Conservation (phyloP, 208 protist species). For the Leishmania turanica region DNA sequence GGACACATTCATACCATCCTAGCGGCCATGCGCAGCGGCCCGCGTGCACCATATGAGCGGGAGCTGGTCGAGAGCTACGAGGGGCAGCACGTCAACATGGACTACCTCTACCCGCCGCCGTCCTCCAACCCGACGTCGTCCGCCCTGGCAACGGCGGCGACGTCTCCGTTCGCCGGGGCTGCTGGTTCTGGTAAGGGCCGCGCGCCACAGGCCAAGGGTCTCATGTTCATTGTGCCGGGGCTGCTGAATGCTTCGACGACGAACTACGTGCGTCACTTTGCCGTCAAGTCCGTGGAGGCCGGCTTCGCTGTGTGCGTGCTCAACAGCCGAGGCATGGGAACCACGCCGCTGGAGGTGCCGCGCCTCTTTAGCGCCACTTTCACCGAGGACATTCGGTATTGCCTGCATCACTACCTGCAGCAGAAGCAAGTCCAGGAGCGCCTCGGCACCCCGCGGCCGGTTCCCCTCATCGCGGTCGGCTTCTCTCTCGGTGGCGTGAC, state of each 20-base stretch:
- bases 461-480: slow-evolving; percentile 57
- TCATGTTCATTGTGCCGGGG: slow-evolving; percentile 68
- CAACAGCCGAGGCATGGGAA: slow-evolving; percentile 58
- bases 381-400: slow-evolving; percentile 54
- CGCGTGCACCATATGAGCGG: slow-evolving; percentile 34
- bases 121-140: background rate
- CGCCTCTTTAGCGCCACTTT: slow-evolving; percentile 53
- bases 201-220: slow-evolving; percentile 22
- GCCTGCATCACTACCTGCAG: slow-evolving; percentile 31
- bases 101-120: slow-evolving; percentile 36
- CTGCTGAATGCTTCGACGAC: slow-evolving; percentile 47
- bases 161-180: background rate
- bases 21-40: slow-evolving; percentile 22
- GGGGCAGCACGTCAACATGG: slow-evolving; percentile 50
- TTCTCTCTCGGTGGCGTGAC: slow-evolving; percentile 73
- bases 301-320: slow-evolving; percentile 43
- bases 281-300: background rate
- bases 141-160: background rate
- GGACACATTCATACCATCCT: slow-evolving; percentile 59
- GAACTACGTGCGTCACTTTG: slow-evolving; percentile 54
- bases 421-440: slow-evolving; percentile 33
- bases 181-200: background rate
- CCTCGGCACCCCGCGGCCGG: slow-evolving; percentile 20
- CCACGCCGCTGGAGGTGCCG: slow-evolving; percentile 50
- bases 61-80: slow-evolving; percentile 38